Conservation (phyloP, 352 stramenopile genomes). For the Phytopythium vexans region DNA sequence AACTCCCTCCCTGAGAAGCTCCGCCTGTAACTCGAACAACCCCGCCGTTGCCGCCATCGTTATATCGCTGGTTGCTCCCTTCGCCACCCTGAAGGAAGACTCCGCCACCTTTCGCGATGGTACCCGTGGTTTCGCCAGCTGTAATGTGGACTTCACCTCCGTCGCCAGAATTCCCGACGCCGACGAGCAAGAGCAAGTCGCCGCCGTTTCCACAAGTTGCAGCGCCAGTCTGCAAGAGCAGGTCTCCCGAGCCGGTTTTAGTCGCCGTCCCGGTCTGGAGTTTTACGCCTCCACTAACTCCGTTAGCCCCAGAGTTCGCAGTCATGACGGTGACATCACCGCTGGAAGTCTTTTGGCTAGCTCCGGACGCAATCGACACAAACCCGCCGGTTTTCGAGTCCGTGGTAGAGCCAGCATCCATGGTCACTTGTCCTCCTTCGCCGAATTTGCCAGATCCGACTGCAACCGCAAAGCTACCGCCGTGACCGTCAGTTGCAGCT, state of each 20-base stretch:
- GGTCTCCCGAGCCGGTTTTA: constrained; percentile 45
- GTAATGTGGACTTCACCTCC: constrained; percentile 69
- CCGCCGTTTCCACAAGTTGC: constrained; percentile 64
- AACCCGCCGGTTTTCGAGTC: constrained; percentile 68
- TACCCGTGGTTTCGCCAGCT: constrained; percentile 50
- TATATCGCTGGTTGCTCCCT: constrained; percentile 56
- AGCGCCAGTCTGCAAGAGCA: constrained; percentile 49
- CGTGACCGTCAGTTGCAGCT: constrained; percentile 38
- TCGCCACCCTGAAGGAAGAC: constrained; percentile 59
- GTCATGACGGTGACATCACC: constrained; percentile 65
- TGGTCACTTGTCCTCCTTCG: constrained; percentile 72
- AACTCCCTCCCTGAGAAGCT: constrained; percentile 64
- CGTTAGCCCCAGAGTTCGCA: constrained; percentile 49
- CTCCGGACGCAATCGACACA: constrained; percentile 49
- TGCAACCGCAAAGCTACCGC: constrained; percentile 43
- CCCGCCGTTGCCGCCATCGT: constrained; percentile 85
- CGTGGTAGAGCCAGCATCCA: constrained; percentile 68
- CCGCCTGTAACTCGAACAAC: constrained; percentile 82
- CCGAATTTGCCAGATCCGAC: constrained; percentile 76
- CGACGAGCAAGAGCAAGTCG: constrained; percentile 45
- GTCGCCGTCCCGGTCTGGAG: constrained; percentile 55
- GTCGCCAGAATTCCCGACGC: constrained; percentile 46
- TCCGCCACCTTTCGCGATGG: constrained; percentile 34
- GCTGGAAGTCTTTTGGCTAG: constrained; percentile 61
- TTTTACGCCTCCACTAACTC: constrained; percentile 55